These are phyloP conservation scores for Lolium perenne DNA, from an alignment of 176 grass and related monocot species.

Conservation along the genomic window DNA sequence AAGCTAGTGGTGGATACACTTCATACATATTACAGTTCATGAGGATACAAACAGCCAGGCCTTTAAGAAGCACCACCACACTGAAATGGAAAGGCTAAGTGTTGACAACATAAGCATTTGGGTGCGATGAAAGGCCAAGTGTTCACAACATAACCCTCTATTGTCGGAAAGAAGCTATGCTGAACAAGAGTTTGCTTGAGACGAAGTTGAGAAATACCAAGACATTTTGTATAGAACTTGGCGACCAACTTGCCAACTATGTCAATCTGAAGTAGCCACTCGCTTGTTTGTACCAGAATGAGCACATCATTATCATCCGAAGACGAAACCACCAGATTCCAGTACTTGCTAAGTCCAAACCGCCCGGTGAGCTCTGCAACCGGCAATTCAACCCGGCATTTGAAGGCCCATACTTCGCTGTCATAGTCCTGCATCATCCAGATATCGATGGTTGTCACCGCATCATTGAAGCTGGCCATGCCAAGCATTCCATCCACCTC, in stretches of 20 bases:
- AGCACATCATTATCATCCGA: background rate
- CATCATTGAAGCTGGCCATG: background rate
- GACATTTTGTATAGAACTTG: background rate
- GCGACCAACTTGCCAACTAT: background rate
- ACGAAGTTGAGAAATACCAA: background rate
- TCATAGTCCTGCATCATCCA: background rate
- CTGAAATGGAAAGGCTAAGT: background rate
- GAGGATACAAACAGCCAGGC: background rate
- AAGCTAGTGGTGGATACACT: background rate
- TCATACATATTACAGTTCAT: background rate
- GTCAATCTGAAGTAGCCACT: background rate
- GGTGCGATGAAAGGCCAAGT: background rate
- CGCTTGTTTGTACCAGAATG: background rate
- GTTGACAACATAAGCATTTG: background rate
- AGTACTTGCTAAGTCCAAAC: background rate
- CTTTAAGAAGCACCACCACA: background rate
- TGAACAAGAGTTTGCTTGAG: background rate
- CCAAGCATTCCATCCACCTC: background rate
- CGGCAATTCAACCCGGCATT: background rate
- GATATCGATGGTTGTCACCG: background rate
- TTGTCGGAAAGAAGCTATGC: background rate
- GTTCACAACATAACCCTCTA: background rate
- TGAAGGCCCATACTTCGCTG: background rate
- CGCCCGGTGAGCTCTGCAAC: background rate
- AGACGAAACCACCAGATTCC: background rate